These are phyloP conservation scores for Capronia epimyces DNA, from an alignment of 2,329 filamentous ascomycete species.

Conservation along the genomic window DNA sequence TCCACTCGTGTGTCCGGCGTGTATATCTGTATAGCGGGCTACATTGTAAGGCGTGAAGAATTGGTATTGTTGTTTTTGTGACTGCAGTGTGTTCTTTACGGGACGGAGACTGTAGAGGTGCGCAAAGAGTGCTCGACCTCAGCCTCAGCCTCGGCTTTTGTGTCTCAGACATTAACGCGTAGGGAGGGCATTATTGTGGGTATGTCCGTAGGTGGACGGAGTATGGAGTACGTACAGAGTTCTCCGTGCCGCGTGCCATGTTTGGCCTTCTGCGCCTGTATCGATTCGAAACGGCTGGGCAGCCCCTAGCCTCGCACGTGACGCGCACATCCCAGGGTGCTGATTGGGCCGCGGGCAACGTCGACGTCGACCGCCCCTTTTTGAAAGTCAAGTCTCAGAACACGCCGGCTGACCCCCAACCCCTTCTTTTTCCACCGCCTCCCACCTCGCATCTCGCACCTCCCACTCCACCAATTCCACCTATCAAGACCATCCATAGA, in stretches of 20 bases:
- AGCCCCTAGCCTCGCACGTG: slow-evolving; percentile 11
- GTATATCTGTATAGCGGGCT: slow-evolving; percentile 20
- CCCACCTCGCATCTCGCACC: neutral
- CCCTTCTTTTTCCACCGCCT: neutral
- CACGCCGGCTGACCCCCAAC: no score
- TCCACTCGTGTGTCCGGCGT: slow-evolving; percentile 17
- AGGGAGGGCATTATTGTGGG: no score
- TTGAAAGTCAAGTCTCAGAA: neutral
- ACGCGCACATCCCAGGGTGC: neutral
- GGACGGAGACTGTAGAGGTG: no score
- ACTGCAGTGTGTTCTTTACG: no score
- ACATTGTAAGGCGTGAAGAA: neutral
- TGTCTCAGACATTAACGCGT: no score
- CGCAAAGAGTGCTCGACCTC: no score
- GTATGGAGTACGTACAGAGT: no score
- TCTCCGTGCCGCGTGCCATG: neutral
- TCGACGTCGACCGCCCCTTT: no score
- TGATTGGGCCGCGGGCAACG: slow-evolving; percentile 5
- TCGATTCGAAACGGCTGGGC: neutral
- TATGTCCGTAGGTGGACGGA: no score
- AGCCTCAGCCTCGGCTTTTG: no score
- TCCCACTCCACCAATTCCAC: neutral
- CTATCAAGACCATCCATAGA: neutral
- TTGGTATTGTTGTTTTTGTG: neutral
- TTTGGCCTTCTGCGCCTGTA: neutral